These are phyloP conservation scores for Acacia acuminata DNA, from an alignment of 306 rosid species.

Conservation along the genomic window DNA sequence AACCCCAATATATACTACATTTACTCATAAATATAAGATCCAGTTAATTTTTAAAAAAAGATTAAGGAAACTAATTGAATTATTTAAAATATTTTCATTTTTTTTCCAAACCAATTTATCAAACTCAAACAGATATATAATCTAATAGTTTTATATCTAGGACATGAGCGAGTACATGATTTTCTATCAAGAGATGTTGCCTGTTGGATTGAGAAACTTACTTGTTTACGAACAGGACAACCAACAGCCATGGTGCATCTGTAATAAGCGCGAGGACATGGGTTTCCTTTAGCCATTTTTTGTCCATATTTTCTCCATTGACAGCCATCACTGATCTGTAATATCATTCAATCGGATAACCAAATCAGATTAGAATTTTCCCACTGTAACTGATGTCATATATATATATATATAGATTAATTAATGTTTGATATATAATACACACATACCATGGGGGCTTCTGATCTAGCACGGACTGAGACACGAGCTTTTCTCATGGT, in stretches of 20 bases:
- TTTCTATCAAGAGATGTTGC: neutral
- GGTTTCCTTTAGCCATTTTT: slow-evolving; percentile 95
- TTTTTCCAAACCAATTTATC: too few relatives aligned
- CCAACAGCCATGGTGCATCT: slow-evolving; percentile 95
- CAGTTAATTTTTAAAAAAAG: too few relatives aligned
- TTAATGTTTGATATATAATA: too few relatives aligned
- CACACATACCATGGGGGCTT: slow-evolving; percentile 76
- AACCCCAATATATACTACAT: too few relatives aligned
- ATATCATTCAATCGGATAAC: neutral
- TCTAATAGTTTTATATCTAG: too few relatives aligned
- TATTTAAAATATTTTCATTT: too few relatives aligned
- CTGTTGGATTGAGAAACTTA: slow-evolving; percentile 32
- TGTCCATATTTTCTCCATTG: slow-evolving; percentile 99
- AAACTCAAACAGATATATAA: too few relatives aligned
- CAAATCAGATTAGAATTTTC: neutral
- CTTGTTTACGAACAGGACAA: slow-evolving; percentile 99
- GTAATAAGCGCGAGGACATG: slow-evolving; percentile 96
- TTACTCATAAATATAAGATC: too few relatives aligned
- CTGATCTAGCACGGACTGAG: slow-evolving; percentile 93
- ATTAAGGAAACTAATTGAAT: too few relatives aligned
- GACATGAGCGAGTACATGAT: too few relatives aligned
- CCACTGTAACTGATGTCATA: neutral
- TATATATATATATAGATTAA: neutral
- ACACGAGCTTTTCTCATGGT: slow-evolving; percentile 98
- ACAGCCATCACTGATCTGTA: slow-evolving; percentile 90